Base-by-base conservation (phyloP, 129 eudicot genomes). In the Artemisia annua region DNA sequence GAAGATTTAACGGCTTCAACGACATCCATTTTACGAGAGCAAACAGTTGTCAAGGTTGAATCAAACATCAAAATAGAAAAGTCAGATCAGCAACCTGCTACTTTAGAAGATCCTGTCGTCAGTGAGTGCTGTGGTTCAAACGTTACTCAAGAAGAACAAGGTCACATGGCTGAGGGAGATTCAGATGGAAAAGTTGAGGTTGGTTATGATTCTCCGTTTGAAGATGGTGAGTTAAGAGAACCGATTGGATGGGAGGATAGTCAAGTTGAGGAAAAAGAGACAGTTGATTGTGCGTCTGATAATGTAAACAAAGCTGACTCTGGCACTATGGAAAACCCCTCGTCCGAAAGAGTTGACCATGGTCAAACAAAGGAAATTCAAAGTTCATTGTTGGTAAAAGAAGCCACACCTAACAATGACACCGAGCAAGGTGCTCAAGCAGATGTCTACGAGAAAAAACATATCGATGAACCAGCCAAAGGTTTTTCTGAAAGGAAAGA, bases 151-250 rank as follows among this genome's bases (percentile, higher is more conserved):
- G 81, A 71, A n/a, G 86, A 79, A 16, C 80, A 39, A n/a, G 35
- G 75, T 52, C 76, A 75, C 18, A 16, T 73, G 69, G 81, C 48
- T 53, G 83, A 60, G 52, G 79, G 74, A 69, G 86, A 80, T 73
- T 74, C 64, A 35, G 32, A 50, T 44, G 80, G 72, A 19, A 69
- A 75, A 54, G 58, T 66, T 53, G 72, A 86, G 70, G 79, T 46
- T n/a, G 96, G 82, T 81, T 88, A 88, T 75, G 96, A 92, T 69
- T 92, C 97, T 81, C 86, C 91, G 13, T 85, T 81, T 74, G 96
- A 89, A 76, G 97, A 92, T 71, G 91, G 94, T 49, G 97, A 92
- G 59, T 75, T 92, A 67, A 85, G 96, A 70, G 89, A 86, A 56
- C 81, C 90, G n/a, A 63, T 75, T 49, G 71, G 15, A 18, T 39